These are phyloP conservation scores for Penicillium lividum DNA, from an alignment of 495 filamentous ascomycete genomes.

Conservation along the genomic window DNA sequence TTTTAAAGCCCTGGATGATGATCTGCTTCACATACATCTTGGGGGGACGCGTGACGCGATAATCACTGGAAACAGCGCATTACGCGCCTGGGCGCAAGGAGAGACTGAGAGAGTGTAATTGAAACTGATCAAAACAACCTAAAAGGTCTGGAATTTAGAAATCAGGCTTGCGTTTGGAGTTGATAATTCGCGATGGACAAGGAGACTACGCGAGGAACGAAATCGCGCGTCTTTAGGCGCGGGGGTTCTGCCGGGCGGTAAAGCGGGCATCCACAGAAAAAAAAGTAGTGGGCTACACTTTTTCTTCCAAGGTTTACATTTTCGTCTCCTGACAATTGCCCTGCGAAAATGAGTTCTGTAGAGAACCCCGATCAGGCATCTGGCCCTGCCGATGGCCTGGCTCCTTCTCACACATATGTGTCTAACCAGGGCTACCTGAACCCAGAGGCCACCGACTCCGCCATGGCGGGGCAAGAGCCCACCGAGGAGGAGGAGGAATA, in stretches of 20 bases:
- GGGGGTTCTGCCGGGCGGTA: slow-evolving; percentile 49
- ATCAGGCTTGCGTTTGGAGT: not conserved
- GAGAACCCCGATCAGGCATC: slow-evolving; percentile 22
- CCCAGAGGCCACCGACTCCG: slow-evolving; percentile 32
- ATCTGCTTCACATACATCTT: slow-evolving; percentile 99
- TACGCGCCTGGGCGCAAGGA: slow-evolving; percentile 33
- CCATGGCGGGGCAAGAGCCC: slow-evolving; percentile 39
- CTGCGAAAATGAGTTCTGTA: slow-evolving; percentile 30
- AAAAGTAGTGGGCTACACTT: slow-evolving; percentile 26
- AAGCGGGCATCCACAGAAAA: slow-evolving; percentile 37
- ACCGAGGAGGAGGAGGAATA: slow-evolving; percentile 45
- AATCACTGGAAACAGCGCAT: slow-evolving; percentile 36
- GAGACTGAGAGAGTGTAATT: slow-evolving; percentile 10
- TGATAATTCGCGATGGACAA: slow-evolving; percentile 18
- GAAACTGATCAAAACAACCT: not conserved
- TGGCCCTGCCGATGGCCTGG: slow-evolving; percentile 46
- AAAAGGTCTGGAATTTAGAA: slow-evolving; percentile 5
- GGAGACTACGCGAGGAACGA: slow-evolving; percentile 26
- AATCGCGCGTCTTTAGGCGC: slow-evolving; percentile 37
- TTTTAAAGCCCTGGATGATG: slow-evolving; percentile 99
- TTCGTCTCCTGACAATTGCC: slow-evolving; percentile 7
- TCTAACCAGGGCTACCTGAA: slow-evolving; percentile 56
- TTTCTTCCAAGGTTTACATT: slow-evolving; percentile 25
- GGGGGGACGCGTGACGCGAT: slow-evolving; percentile 39
- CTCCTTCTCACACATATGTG: slow-evolving; percentile 54